Percentiles rank a stretch among this genome's conserved stretches.
phyloP scores from a whole-genome alignment of 345 rosid species.

The Erucastrum elatum region DNA sequence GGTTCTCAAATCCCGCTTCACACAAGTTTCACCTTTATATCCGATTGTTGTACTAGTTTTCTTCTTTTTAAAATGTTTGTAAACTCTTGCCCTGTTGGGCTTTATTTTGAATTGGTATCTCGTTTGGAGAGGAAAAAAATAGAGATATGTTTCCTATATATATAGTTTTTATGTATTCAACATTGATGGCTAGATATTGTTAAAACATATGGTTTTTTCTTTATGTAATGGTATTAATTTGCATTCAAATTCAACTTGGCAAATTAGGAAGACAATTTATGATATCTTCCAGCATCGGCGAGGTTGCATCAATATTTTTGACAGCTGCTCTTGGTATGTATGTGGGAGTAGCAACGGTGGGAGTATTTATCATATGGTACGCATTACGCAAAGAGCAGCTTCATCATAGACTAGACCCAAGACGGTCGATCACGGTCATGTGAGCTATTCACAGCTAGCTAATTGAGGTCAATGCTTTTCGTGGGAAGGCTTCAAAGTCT shows the following conservation, averaged over 20 bases:
- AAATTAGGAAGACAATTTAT: slow-evolving; percentile 31
- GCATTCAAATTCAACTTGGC: slow-evolving; percentile 17
- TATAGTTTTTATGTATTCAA: background rate
- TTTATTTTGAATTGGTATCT: no score
- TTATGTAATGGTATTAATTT: background rate
- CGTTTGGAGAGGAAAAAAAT: no score
- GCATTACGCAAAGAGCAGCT: slow-evolving; percentile 70
- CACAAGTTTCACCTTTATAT: no score
- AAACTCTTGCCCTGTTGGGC: no score
- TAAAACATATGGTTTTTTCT: background rate
- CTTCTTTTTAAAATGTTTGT: no score
- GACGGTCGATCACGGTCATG: slow-evolving; percentile 89
- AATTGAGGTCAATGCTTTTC: slow-evolving; percentile 77
- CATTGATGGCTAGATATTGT: background rate
- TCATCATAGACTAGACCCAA: slow-evolving; percentile 81
- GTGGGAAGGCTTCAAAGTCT: slow-evolving; percentile 67
- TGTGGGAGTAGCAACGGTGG: slow-evolving; percentile 92
- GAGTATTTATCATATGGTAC: slow-evolving; percentile 91
- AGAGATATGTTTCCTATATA: background rate
- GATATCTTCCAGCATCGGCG: slow-evolving; percentile 98
- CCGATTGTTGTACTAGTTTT: no score
- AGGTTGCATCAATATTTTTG: slow-evolving; percentile 92
- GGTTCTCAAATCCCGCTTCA: no score
- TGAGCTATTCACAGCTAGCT: slow-evolving; percentile 76
- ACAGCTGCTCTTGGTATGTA: slow-evolving; percentile 92